Evolutionary conservation across 495 filamentous ascomycete species (phyloP).

Genomic region (Aspergillus taichungensis): DNA sequence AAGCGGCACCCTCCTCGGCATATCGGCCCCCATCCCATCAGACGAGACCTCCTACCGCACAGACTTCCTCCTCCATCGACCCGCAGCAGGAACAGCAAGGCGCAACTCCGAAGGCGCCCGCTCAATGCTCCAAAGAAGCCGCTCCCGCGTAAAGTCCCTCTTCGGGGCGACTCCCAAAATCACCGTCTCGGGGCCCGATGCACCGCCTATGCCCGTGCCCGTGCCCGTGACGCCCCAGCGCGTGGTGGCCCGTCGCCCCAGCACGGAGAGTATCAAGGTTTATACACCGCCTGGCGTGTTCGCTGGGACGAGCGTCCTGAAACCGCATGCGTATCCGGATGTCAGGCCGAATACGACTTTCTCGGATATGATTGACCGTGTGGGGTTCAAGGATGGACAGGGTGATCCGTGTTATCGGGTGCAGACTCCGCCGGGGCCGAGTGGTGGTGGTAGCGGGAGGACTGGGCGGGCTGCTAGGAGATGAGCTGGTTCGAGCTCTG

Average conservation of each 20-base stretch:
- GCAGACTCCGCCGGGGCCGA: constrained; percentile 1
- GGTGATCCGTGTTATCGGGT: constrained; percentile 30
- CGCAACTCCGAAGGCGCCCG: constrained; percentile 23
- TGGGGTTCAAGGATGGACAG: constrained; percentile 34
- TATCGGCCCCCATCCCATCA: constrained; percentile 48
- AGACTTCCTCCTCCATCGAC: constrained; percentile 46
- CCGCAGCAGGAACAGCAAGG: constrained; percentile 9
- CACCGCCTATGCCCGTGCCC: neutral
- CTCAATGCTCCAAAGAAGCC: constrained; percentile 28
- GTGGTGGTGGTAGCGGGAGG: neutral
- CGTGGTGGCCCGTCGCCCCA: constrained; percentile 25
- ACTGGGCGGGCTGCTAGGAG: neutral
- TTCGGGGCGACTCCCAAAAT: constrained; percentile 15
- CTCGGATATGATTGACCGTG: constrained; percentile 54
- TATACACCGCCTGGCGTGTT: constrained; percentile 53
- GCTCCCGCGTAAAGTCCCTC: constrained; percentile 29
- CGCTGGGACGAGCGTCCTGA: constrained; percentile 17
- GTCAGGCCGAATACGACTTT: constrained; percentile 51
- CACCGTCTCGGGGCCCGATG: neutral
- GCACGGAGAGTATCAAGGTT: constrained; percentile 60
- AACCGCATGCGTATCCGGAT: constrained; percentile 24
- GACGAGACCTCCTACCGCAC: constrained; percentile 43
- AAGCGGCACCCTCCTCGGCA: constrained; percentile 35
- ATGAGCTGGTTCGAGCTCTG: neutral
- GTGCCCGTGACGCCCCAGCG: constrained; percentile 5